Evolutionary conservation across 2,329 filamentous ascomycete genomes (phyloP).

Genomic region (Fusarium gaditjirri): DNA sequence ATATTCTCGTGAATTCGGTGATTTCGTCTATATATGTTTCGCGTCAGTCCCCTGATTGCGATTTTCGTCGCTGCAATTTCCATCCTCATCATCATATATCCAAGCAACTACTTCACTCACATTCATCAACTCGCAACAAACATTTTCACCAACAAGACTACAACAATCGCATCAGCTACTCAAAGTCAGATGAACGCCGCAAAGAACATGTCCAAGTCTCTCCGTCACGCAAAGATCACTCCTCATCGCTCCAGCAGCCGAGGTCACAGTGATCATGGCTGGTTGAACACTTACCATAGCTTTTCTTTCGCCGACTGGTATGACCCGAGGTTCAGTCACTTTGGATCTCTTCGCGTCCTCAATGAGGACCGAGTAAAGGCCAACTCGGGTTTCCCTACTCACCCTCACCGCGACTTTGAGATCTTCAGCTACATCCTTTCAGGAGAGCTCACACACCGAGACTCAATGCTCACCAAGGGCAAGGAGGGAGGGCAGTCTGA

Average conservation of each 20-base stretch:
- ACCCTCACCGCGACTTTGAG: conserved; percentile 86
- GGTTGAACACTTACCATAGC: conserved; percentile 88
- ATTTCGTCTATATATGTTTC: conserved; percentile 53
- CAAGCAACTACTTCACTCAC: conserved; percentile 39
- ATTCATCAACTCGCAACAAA: conserved; percentile 38
- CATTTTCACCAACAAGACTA: conserved; percentile 23
- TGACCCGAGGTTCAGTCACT: conserved; percentile 73
- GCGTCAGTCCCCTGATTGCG: conserved; percentile 47
- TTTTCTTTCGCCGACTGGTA: conserved; percentile 83
- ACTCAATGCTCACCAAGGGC: conserved; percentile 82
- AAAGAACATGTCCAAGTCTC: conserved; percentile 69
- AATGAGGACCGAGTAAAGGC: conserved; percentile 87
- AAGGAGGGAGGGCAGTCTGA: conserved; percentile 68
- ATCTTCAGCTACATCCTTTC: conserved; percentile 91
- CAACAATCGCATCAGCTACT: background rate
- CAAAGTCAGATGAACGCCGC: conserved; percentile 46
- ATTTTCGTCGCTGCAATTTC: conserved; percentile 53
- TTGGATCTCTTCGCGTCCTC: conserved; percentile 82
- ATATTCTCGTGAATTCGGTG: conserved; percentile 44
- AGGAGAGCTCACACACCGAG: conserved; percentile 87
- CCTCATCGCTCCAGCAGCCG: conserved; percentile 77
- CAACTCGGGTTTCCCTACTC: conserved; percentile 82
- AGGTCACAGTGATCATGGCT: conserved; percentile 84
- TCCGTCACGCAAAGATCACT: conserved; percentile 76
- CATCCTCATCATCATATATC: conserved; percentile 50